Base-by-base conservation (phyloP, 129 eudicot species). In the Mikania micrantha region DNA sequence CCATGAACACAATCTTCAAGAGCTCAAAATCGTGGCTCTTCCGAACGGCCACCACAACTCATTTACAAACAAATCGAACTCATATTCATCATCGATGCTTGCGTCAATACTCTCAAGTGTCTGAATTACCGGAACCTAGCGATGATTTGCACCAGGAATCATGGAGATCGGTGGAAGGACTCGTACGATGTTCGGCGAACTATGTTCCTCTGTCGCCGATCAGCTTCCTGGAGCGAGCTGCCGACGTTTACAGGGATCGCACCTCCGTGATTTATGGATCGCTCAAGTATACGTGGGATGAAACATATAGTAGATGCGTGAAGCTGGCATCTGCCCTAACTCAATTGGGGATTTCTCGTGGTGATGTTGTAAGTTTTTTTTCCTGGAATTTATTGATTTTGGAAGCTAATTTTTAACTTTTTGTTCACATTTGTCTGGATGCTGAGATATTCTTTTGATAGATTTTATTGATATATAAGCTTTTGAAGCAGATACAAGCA, bases 161-260 rank as follows among this genome's bases (percentile, higher is more conserved):
- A 57, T 28, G 63, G 63, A 19, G 63, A 57, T 57, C 63, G 63
- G 20, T 57, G 38, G 63, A 28, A 28, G 63, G 63, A 28, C 36
- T 27, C 7, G 63, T 57, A 6, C 63, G 63, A 2, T 57, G 63
- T 39, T 28, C 63, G 0, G 63, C 63, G 10, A 57, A 57, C 39
- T 57, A 4, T 4, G 38, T 29, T 57, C 63, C 63, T 5, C 38
- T 57, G 22, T 57, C 63, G 4, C 63, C 63, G 39, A 57, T 57
- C 8, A 57, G 63, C 35, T 57, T 57, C 16, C 12, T 57, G 20
- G 63, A 57, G 38, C 13, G 63, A 57, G 36, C 63, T 21, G 63
- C 63, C 1, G 63, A 57, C 4, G 63, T 57, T 29, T 57, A 57
- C 12, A 29, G 63, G 15, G 63, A 57, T 15, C 63, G 63, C 21